These are phyloP conservation scores for Coffea humblotiana DNA, from an alignment of 305 asterid species.

Conservation along the genomic window DNA sequence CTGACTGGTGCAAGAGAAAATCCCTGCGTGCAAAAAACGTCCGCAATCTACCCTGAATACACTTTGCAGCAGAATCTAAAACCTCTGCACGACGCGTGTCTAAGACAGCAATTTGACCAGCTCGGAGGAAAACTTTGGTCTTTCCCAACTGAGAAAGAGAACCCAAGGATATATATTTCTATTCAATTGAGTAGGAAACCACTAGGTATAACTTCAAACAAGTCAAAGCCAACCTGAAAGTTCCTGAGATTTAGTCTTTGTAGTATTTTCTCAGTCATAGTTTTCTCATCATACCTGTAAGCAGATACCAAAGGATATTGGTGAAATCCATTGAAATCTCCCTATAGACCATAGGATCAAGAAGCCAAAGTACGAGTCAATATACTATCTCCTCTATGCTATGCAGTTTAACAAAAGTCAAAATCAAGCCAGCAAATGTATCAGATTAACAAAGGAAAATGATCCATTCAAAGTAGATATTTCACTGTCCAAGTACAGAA, in stretches of 20 bases:
- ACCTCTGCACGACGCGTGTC: slow-evolving; percentile 91
- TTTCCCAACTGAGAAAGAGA: slow-evolving; percentile 72
- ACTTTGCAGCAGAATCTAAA: slow-evolving; percentile 81
- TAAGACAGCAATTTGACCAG: slow-evolving; percentile 92
- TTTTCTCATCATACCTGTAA: slow-evolving; percentile 87
- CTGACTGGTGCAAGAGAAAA: slow-evolving; percentile 51
- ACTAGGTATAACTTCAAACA: slow-evolving; percentile 1
- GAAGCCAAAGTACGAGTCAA: slow-evolving; percentile 11
- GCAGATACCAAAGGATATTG: slow-evolving; percentile 24
- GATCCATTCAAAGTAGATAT: neutral
- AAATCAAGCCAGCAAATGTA: neutral
- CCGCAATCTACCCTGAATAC: slow-evolving; percentile 72
- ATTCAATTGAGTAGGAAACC: slow-evolving; percentile 7
- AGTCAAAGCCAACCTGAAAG: slow-evolving; percentile 74
- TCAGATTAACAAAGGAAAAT: neutral
- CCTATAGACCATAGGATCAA: slow-evolving; percentile 7
- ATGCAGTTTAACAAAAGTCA: neutral
- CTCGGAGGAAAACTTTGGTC: slow-evolving; percentile 92
- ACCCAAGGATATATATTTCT: neutral
- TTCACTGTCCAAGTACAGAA: neutral
- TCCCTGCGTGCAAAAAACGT: slow-evolving; percentile 67
- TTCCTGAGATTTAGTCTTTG: slow-evolving; percentile 80
- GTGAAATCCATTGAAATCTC: slow-evolving; percentile 22
- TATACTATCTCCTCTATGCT: neutral
- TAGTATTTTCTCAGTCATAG: slow-evolving; percentile 75